These are phyloP conservation scores for Amaranthus cruentus DNA, from an alignment of 148 eudicot genomes.

Conservation along the genomic window DNA sequence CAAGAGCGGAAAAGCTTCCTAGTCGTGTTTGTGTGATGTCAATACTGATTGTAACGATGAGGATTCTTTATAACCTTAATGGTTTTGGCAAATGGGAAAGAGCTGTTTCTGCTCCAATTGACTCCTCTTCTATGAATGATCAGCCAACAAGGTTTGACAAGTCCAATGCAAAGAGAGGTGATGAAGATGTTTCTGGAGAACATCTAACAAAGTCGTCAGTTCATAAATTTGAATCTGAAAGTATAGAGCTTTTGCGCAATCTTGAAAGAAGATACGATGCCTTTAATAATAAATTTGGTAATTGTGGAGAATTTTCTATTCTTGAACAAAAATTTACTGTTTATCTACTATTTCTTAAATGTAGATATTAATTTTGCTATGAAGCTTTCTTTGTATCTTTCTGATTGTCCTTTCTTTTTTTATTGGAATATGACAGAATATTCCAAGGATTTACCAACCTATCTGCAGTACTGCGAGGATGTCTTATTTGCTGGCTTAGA, in stretches of 20 bases:
- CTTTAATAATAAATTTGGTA: constrained; percentile 48
- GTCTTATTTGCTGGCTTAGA: constrained; percentile 68
- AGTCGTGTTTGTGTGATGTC: constrained; percentile 79
- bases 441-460: constrained; percentile 50
- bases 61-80: constrained; percentile 66
- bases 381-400: not conserved
- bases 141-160: constrained; percentile 13
- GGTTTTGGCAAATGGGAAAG: constrained; percentile 90
- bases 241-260: constrained; percentile 42
- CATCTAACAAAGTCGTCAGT: constrained; percentile 14
- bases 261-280: constrained; percentile 53
- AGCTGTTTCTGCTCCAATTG: constrained; percentile 38
- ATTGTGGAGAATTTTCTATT: not conserved
- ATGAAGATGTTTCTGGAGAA: constrained; percentile 23
- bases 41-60: constrained; percentile 64
- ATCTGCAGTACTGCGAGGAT: constrained; percentile 73
- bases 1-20: constrained; percentile 57
- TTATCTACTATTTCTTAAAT: not conserved
- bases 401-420: constrained; percentile 11
- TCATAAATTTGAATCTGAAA: constrained; percentile 41
- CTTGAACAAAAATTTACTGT: not conserved
- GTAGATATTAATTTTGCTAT: not conserved
- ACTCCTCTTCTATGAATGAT: constrained; percentile 19
- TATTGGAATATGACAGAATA: constrained; percentile 38
- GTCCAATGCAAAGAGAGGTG: constrained; percentile 15